Evolutionary conservation across 306 rosid genomes (phyloP), one percentile per base, ranked within the genome.

Genomic region (Quercus bicolor): DNA sequence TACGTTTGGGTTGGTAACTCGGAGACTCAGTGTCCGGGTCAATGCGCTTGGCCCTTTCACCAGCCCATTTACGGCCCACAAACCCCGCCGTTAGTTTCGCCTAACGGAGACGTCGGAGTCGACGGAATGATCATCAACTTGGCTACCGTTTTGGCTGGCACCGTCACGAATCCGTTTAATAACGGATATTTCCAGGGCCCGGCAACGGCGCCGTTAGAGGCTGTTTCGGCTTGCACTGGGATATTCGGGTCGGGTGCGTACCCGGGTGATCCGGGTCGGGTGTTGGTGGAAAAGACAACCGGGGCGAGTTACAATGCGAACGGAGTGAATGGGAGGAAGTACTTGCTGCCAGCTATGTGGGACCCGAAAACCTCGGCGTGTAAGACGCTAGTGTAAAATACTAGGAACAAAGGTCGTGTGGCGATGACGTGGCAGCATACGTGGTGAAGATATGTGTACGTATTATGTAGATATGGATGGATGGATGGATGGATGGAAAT

Each of bases 1-100:
- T 95, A 86, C 7, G 29, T 92, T 0, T 95, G 98, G 98, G 98
- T 95, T 0, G 98, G 98, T 2, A 95, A 92, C 84, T 88, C 98
- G 4, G 98, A 89, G 87, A 20, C 76, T 2, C 92, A 91, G 78
- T 95, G 98, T 59, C 95, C 98, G 0, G 98, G 97, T 9, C 89
- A 86, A 56, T 94, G 98, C 79, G 97, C 98, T 6, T 94, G 98
- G 98, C 98, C 98, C 0, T 95, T 95, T 62, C 97, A 95, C 82
- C 94, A 86, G 76, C 98, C 98, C 4, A 85, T 95, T 24, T 95
- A 92, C 57, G 98, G 98, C 2, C 98, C 98, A 0, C 98, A 95
- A 64, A 82, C 94, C 0, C 94, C 94, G 37, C 97, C 98, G 19
- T 13, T 95, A 0, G 87, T 91, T 4, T 90, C 98, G 0, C 98